Percentiles rank a stretch among this genome's conserved stretches.
Conservation (phyloP, 2,329 filamentous ascomycete species). For the Sporothrix pallida region DNA sequence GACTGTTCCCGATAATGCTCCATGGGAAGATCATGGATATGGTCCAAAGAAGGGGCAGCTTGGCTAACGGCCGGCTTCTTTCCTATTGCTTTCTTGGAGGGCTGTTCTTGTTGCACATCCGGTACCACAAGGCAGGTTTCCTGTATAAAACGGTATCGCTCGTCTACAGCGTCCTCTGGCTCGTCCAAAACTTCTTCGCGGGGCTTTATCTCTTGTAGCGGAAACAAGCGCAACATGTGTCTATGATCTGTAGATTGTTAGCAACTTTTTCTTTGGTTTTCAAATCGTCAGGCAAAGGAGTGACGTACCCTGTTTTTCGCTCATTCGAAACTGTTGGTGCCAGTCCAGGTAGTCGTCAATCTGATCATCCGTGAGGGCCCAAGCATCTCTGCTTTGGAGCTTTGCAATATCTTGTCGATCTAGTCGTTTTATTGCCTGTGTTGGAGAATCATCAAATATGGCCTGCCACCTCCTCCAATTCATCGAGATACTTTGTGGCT, state of each 20-base stretch:
- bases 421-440: conserved; percentile 34
- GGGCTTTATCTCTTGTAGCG: conserved; percentile 16
- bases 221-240: conserved; percentile 35
- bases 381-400: conserved; percentile 42
- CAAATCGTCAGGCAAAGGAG: not conserved
- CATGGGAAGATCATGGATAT: conserved; percentile 36
- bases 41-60: not conserved
- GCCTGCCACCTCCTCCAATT: conserved; percentile 75
- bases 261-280: not conserved
- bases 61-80: not conserved
- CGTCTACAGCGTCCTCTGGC: conserved; percentile 33
- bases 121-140: conserved; percentile 29
- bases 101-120: not conserved
- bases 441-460: conserved; percentile 49
- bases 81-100: not conserved
- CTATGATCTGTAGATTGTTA: conserved; percentile 24
- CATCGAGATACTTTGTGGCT: conserved; percentile 65
- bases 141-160: conserved; percentile 29
- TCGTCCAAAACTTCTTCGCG: conserved; percentile 34
- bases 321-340: conserved; percentile 68
- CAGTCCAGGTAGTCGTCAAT: conserved; percentile 81
- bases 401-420: conserved; percentile 41
- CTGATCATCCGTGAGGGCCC: conserved; percentile 60
- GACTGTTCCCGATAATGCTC: conserved; percentile 47
- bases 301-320: conserved; percentile 35